Base-by-base conservation (phyloP, 148 eudicot species). In the Camellia japonica region DNA sequence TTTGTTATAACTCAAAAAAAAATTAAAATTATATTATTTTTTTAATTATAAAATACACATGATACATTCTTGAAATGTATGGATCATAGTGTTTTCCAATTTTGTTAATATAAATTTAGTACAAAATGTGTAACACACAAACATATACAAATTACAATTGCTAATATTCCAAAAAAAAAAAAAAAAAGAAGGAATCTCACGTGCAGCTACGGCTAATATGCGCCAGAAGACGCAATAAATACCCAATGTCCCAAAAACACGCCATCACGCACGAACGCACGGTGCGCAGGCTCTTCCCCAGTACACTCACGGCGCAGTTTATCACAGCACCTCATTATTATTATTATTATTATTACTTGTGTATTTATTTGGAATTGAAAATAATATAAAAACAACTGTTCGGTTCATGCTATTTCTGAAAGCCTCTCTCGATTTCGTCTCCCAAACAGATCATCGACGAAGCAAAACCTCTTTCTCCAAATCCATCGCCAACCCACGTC, bases 351-450 rank as follows among this genome's bases (percentile, higher is more conserved):
- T 30, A 30, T 30, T 23, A 23, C 30, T 30, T 30, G 38, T 30
- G 1, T 30, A 30, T 30, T 30, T 30, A 30, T 68, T 15, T 18
- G 2, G 47, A 69, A 44, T 69, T 43, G 18, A 69, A 69, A 73
- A 20, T 15, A 73, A 73, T 19, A 12, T 23, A 23, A 23, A 55
- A 73, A 76, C 19, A 61, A 18, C 63, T 77, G 62, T 77, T 77
- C 13, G 80, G 80, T 77, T 52, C 71, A 77, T 77, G 80, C 61
- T 68, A 77, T 63, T 77, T 16, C 80, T 13, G 56, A 49, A 20
- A 30, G 59, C 38, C 74, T 66, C 84, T 86, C 87, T 84, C 85
- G 87, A 87, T 82, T 87, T 87, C 87, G 82, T 69, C 85, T 79
- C 85, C 87, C 80, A 69, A 68, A 77, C 78, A 68, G 81, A 84